Evolutionary conservation across 2,329 filamentous ascomycete genomes (phyloP), one percentile per base, ranked within the genome.

Genomic region (Epichloe sp.): DNA sequence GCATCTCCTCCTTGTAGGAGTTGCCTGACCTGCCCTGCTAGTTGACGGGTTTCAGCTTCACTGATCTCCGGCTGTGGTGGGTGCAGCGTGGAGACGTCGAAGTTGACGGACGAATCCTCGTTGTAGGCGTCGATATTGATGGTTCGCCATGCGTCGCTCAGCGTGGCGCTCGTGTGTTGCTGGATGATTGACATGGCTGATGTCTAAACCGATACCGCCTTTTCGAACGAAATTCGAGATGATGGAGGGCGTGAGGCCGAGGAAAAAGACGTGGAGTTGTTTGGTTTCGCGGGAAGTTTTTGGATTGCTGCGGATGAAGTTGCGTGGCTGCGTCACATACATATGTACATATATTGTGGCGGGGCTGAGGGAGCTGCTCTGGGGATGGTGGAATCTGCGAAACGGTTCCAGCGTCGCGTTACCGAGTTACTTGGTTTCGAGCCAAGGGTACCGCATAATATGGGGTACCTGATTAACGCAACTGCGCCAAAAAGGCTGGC

Each of bases 41-140:
- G 76, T 55, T 79, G 80, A 58, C 90, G 86, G 44, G 89, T 86
- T 60, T 93, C 88, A 60, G 80, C 74, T 61, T 91, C 86, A 60
- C 78, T 82, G 54, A 86, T 78, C 59, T 90, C 83, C 58, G 85
- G 77, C 54, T 82, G 82, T 43, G 85, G 78, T 37, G 90, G 88
- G 58, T 86, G 83, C 60, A 97, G 81, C 17, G 88, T 88, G 53
- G 84, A 79, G 56, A 87, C 82, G 70, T 94, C 87, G 73, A 97
- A 97, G 79, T 96, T 97, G 69, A 81, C 73, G 58, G 86, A 80
- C 61, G 88, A 93, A 69, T 97, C 90, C 53, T 90, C 88, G 68
- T 93, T 86, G 61, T 95, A 79, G 59, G 85, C 83, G 67, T 96
- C 90, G 68, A 96, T 85, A 77, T 96, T 88, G 77, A 96, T 93